Conservation (phyloP, 2,329 filamentous ascomycete species). For the Trichoderma sp. region DNA sequence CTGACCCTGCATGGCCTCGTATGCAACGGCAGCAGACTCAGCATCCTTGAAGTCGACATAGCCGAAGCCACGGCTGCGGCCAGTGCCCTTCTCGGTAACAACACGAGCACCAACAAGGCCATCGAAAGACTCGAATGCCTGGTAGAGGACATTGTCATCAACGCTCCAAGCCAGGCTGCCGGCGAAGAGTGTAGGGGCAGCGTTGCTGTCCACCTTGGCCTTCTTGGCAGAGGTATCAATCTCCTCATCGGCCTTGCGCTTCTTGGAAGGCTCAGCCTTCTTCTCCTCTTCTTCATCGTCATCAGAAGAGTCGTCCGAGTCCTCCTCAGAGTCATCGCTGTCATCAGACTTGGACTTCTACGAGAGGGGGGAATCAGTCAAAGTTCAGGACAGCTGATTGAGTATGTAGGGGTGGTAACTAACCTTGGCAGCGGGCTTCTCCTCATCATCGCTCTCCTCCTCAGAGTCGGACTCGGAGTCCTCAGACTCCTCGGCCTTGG, state of each 20-base stretch:
- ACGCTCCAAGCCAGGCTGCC: constrained; percentile 90
- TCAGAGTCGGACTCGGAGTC: constrained; percentile 35
- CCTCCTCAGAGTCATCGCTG: constrained; percentile 33
- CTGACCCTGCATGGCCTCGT: constrained; percentile 69
- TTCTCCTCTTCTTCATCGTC: constrained; percentile 37
- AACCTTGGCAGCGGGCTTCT: constrained; percentile 31
- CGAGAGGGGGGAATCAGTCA: constrained; percentile 8
- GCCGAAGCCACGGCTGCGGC: constrained; percentile 87
- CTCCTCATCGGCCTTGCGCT: constrained; percentile 49
- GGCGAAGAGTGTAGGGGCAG: constrained; percentile 70
- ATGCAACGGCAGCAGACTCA: constrained; percentile 67
- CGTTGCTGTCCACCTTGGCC: constrained; percentile 55
- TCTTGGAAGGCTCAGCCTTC: constrained; percentile 43
- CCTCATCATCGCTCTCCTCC: constrained; percentile 35
- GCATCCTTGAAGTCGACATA: constrained; percentile 81
- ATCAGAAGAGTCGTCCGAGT: constrained; percentile 37
- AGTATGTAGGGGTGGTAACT: neutral
- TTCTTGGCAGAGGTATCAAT: constrained; percentile 60
- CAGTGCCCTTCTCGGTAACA: constrained; percentile 76
- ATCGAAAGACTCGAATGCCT: constrained; percentile 77
- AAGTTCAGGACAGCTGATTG: neutral
- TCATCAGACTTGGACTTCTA: constrained; percentile 26
- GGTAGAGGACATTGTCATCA: constrained; percentile 75
- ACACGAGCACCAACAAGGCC: constrained; percentile 71
- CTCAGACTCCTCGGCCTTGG: constrained; percentile 31